These are phyloP conservation scores for Talaromyces nanjingensis DNA, from an alignment of 495 filamentous ascomycete species.

Conservation along the genomic window DNA sequence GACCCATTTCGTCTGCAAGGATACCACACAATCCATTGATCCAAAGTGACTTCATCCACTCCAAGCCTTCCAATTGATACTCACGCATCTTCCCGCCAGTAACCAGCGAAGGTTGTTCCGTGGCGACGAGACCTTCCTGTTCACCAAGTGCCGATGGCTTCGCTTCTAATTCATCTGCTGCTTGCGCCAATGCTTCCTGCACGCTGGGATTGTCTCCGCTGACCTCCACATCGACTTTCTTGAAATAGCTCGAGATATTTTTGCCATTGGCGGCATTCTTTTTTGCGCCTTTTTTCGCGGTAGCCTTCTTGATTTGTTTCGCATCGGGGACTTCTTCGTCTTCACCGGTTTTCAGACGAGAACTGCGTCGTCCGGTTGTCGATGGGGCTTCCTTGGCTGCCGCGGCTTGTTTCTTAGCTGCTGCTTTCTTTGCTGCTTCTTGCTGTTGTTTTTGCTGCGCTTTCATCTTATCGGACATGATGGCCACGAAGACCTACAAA, in stretches of 20 bases:
- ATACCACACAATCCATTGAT: slow-evolving; percentile 96
- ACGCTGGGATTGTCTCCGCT: slow-evolving; percentile 45
- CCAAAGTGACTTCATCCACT: slow-evolving; percentile 80
- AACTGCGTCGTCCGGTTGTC: slow-evolving; percentile 19
- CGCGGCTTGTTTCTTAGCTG: slow-evolving; percentile 36
- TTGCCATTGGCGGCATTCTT: slow-evolving; percentile 26
- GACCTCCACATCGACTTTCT: slow-evolving; percentile 49
- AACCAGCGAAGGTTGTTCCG: slow-evolving; percentile 76
- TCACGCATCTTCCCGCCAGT: slow-evolving; percentile 85
- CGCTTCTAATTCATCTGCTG: slow-evolving; percentile 47
- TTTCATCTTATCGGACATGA: slow-evolving; percentile 58
- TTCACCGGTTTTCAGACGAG: slow-evolving; percentile 27
- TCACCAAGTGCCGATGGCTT: slow-evolving; percentile 60
- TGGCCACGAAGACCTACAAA: slow-evolving; percentile 38
- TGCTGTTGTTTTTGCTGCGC: slow-evolving; percentile 38
- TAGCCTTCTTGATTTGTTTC: slow-evolving; percentile 8
- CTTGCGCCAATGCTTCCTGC: slow-evolving; percentile 47
- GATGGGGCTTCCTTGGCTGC: slow-evolving; percentile 14
- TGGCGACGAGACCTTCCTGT: slow-evolving; percentile 64
- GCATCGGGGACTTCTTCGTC: slow-evolving; percentile 18
- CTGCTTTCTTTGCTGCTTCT: slow-evolving; percentile 44
- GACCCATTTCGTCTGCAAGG: slow-evolving; percentile 93
- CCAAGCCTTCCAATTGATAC: slow-evolving; percentile 90
- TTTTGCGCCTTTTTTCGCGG: slow-evolving; percentile 11
- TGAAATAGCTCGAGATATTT: slow-evolving; percentile 50